phyloP scores from a whole-genome alignment of 331 rosid genomes.

The Prunus yedoensis region DNA sequence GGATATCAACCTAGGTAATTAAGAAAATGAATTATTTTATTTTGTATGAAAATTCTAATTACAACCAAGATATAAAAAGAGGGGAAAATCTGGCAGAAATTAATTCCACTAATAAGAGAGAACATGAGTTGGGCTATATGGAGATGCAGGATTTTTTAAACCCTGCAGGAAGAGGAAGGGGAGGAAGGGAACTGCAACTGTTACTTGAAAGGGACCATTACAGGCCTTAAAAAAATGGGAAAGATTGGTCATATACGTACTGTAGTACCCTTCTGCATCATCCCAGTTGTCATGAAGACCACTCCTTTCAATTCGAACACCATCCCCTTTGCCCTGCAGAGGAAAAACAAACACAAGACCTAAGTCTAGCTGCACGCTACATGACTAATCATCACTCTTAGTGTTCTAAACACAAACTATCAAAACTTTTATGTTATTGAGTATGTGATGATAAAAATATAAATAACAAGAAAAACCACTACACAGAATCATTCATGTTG shows the following conservation, averaged over 20 bases:
- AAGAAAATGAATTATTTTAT: background rate
- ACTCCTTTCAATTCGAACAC: conserved; percentile 67
- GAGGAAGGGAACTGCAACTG: background rate
- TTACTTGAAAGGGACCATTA: background rate
- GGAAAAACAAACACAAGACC: background rate
- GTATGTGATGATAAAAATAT: background rate
- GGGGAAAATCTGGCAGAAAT: background rate
- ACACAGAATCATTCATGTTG: background rate
- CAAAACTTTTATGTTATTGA: background rate
- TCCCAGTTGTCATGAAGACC: conserved; percentile 97
- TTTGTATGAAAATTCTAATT: background rate
- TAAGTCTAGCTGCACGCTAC: background rate
- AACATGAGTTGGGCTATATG: background rate
- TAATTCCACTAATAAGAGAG: background rate
- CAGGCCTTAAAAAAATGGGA: background rate
- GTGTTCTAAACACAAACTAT: background rate
- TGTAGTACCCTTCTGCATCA: conserved; percentile 97
- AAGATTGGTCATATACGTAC: conserved; percentile 48
- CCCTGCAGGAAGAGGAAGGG: background rate
- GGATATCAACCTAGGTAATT: background rate
- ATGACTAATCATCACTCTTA: background rate
- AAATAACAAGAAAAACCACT: background rate
- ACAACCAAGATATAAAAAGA: background rate
- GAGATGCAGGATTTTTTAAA: background rate
- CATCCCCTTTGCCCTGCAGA: conserved; percentile 79